Percentiles rank a stretch among this genome's conserved stretches.
phyloP scores from a whole-genome alignment of 768 basidiomycete genomes.

The Tulasnella sp. region DNA sequence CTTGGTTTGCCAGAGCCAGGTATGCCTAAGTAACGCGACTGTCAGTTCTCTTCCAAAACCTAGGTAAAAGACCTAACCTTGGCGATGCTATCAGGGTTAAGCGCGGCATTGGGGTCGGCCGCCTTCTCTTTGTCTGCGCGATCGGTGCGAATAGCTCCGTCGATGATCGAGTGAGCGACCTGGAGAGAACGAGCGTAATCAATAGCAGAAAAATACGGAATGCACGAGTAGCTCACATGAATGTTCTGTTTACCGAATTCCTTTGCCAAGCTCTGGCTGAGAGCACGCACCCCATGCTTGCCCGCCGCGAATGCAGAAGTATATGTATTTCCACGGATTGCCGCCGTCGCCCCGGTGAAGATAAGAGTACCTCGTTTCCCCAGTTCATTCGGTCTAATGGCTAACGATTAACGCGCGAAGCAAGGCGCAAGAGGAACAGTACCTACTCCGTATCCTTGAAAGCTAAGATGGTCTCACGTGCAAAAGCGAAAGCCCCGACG shows the following conservation, averaged over 20 bases:
- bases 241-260: conserved; percentile 73
- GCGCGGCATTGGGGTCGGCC: conserved; percentile 46
- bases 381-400: conserved; percentile 44
- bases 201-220: background rate
- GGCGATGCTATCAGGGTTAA: conserved; percentile 68
- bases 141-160: conserved; percentile 45
- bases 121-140: conserved; percentile 42
- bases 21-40: background rate
- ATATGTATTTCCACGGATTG: conserved; percentile 56
- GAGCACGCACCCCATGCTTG: conserved; percentile 59
- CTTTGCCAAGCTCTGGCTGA: conserved; percentile 69
- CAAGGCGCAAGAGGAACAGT: background rate
- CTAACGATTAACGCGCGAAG: conserved; percentile 35
- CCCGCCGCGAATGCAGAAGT: conserved; percentile 63
- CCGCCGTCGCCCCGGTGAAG: conserved; percentile 72
- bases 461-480: conserved; percentile 55
- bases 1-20: conserved; percentile 31
- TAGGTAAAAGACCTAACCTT: conserved; percentile 42
- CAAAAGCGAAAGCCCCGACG: conserved; percentile 59
- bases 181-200: background rate
- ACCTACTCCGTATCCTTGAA: conserved; percentile 46
- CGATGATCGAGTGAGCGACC: conserved; percentile 52
- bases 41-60: background rate
- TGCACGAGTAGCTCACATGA: conserved; percentile 46
- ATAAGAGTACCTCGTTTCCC: conserved; percentile 62